Conservation (phyloP, 2,329 filamentous ascomycete species). For the Tolypocladium tropicale region DNA sequence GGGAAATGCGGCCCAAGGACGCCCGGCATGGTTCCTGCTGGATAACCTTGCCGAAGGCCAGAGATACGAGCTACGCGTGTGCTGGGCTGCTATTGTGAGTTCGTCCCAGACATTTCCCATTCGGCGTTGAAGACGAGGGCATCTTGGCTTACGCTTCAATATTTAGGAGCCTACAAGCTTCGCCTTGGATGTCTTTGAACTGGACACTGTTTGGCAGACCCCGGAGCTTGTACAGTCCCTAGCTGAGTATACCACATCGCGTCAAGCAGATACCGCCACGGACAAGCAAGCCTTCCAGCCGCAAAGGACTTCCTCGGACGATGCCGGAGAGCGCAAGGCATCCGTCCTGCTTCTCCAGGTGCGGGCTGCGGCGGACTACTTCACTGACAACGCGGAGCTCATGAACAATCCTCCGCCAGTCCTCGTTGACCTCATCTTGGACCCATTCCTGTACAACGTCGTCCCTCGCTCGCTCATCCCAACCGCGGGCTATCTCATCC, state of each 20-base stretch:
- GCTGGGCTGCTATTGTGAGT: slow-evolving; percentile 86
- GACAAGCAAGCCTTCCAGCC: neutral
- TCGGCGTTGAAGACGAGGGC: neutral
- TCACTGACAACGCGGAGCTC: slow-evolving; percentile 59
- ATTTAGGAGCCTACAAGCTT: slow-evolving; percentile 78
- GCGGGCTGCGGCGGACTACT: slow-evolving; percentile 74
- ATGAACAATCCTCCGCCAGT: slow-evolving; percentile 71
- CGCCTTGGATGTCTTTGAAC: slow-evolving; percentile 52
- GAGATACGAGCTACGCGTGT: slow-evolving; percentile 84
- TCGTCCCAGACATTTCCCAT: neutral
- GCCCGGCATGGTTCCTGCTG: slow-evolving; percentile 70
- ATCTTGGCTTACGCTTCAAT: neutral
- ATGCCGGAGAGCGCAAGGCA: slow-evolving; percentile 11
- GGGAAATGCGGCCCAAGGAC: slow-evolving; percentile 36
- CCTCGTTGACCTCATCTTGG: slow-evolving; percentile 70
- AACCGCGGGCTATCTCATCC: slow-evolving; percentile 56
- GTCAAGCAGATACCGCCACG: slow-evolving; percentile 20
- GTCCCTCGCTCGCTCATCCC: slow-evolving; percentile 69
- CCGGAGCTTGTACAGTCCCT: slow-evolving; percentile 56
- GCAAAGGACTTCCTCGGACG: neutral
- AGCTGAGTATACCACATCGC: slow-evolving; percentile 46
- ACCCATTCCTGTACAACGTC: slow-evolving; percentile 72
- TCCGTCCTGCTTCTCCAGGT: slow-evolving; percentile 65
- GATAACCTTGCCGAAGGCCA: slow-evolving; percentile 57
- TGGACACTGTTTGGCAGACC: slow-evolving; percentile 50